Evolutionary conservation across 495 filamentous ascomycete species (phyloP), one percentile per base, ranked within the genome.

Genomic region (Diplogelasinospora grovesii): DNA sequence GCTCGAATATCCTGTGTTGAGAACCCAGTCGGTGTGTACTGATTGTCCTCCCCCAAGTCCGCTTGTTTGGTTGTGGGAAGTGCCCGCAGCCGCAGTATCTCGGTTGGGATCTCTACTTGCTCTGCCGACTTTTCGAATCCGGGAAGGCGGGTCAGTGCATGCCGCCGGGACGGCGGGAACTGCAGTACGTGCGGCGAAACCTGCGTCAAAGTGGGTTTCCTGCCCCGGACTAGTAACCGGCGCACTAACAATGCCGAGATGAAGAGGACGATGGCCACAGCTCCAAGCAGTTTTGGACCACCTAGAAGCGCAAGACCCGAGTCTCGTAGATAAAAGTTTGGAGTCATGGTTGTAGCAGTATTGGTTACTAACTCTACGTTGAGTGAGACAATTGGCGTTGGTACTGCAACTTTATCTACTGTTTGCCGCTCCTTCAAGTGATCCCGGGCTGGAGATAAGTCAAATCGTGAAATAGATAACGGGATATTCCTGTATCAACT

Each of bases 1-100:
- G 70, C 73, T 40, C 78, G 76, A 56, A 94, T 70, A 42, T 95
- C 88, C 16, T 73, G 71, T 2, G 79, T 66, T 3, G 85, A 81
- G 43, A 74, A 68, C 8, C 70, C 70, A 22, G 59, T 71, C 11
- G 54, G 45, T 3, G 51, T 57, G 36, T 49, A 54, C 10, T 42
- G 39, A 36, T 30, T 34, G n/a, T 47, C 33, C 2, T 33, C 27
- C 18, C 10, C 22, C n/a, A 48, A 24, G 21, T 52, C 43, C 8
- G 10, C 32, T 8, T 30, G 41, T n/a, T 19, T 41, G n/a, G 35
- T 47, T 4, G 46, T 49, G 8, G 48, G 39, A 8, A 57, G 34
- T 0, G 54, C 54, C n/a, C 18, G 41, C 0, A 19, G 18, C 8
- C 46, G 42, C 18, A 57, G 48, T 0, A 18, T 36, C 11, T 38